Percentiles rank a stretch among this genome's conserved stretches.
Conservation (phyloP, 352 stramenopile species). For the Pythium aphanidermatum region DNA sequence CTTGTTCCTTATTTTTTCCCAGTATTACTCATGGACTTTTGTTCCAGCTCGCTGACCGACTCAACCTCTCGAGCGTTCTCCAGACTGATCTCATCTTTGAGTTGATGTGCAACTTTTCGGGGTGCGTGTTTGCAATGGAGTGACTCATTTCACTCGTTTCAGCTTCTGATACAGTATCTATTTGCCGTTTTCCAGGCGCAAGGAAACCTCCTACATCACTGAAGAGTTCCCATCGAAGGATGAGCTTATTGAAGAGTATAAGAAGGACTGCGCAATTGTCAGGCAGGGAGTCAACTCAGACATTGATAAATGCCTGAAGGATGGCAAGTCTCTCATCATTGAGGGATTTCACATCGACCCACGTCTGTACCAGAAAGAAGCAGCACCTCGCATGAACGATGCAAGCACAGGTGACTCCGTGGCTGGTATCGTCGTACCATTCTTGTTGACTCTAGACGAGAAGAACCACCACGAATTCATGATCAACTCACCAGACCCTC, state of each 20-base stretch:
- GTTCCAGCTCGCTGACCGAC: constrained; percentile 67
- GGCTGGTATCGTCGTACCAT: constrained; percentile 77
- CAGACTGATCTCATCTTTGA: constrained; percentile 87
- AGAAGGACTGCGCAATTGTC: constrained; percentile 73
- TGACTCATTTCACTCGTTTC: neutral
- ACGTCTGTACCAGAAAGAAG: constrained; percentile 76
- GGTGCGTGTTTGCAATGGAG: constrained; percentile 27
- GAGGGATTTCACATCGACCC: constrained; percentile 85
- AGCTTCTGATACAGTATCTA: no score
- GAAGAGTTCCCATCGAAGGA: constrained; percentile 54
- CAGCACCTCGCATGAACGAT: constrained; percentile 27
- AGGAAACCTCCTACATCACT: constrained; percentile 66
- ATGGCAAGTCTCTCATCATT: constrained; percentile 87
- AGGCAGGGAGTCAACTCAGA: constrained; percentile 78
- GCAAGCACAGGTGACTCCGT: constrained; percentile 24
- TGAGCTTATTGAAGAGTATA: constrained; percentile 61
- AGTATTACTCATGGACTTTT: no score
- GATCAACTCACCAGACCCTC: constrained; percentile 71
- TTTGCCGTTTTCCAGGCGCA: constrained; percentile 19
- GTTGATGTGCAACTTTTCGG: constrained; percentile 89
- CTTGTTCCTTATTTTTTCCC: no score
- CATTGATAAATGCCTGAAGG: constrained; percentile 86
- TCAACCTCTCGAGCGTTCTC: constrained; percentile 84
- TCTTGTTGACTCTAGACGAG: constrained; percentile 39
- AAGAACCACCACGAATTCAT: constrained; percentile 75